Evolutionary conservation across 2,329 filamentous ascomycete species (phyloP).

Genomic region (Colletotrichum spaethianum): DNA sequence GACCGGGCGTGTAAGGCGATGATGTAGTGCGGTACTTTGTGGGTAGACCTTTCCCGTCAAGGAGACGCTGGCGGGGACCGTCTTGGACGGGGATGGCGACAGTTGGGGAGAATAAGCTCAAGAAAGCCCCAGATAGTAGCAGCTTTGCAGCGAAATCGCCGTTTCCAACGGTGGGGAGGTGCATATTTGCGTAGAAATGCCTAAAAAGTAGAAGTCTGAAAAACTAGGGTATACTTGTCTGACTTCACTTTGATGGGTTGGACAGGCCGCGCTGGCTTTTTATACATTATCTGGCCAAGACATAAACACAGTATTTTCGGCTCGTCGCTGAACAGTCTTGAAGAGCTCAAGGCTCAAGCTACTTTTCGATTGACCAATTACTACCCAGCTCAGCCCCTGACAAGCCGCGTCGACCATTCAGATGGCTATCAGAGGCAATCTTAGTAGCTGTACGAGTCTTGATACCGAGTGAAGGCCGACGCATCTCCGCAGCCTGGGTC

Average conservation of each 20-base stretch:
- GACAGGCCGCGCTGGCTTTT: slow-evolving; percentile 7
- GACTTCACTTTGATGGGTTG: not conserved
- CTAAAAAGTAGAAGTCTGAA: not conserved
- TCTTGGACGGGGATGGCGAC: slow-evolving; percentile 52
- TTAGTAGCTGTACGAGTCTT: not conserved
- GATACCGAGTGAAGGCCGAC: slow-evolving; percentile 36
- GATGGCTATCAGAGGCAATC: not conserved
- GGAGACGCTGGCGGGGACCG: slow-evolving; percentile 69
- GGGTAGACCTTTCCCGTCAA: slow-evolving; percentile 63
- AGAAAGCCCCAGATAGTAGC: slow-evolving; percentile 20
- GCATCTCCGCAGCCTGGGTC: slow-evolving; percentile 26
- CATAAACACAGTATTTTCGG: not conserved
- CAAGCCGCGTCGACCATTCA: not conserved
- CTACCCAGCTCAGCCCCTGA: not conserved
- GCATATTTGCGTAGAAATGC: slow-evolving; percentile 3
- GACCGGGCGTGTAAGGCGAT: slow-evolving; percentile 71
- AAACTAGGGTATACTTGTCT: not conserved
- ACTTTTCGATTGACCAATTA: slow-evolving; percentile 31
- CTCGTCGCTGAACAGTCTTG: not conserved
- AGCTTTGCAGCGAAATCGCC: slow-evolving; percentile 4
- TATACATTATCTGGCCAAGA: slow-evolving; percentile 11
- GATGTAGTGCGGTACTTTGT: slow-evolving; percentile 56
- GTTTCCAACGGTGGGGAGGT: slow-evolving; percentile 1
- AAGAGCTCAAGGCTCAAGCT: slow-evolving; percentile 3
- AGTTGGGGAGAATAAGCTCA: slow-evolving; percentile 19